Base-by-base conservation (phyloP, 192 early-diverging fungal genomes). In the Coemansia sp. region DNA sequence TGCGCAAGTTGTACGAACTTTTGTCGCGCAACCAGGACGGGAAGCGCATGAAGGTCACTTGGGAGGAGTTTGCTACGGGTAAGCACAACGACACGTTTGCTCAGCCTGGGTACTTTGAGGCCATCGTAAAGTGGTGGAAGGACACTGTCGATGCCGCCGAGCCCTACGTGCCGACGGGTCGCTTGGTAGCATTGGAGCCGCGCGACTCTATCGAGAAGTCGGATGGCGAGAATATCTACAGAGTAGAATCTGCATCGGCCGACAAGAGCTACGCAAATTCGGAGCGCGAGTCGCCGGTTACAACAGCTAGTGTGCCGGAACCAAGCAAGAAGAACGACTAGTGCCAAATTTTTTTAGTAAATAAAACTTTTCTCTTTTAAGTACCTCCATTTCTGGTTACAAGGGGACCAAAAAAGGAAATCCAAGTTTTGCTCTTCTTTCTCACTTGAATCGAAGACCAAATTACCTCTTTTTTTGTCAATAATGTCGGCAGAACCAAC, bases 71-170 rank as follows among this genome's bases (percentile, higher is more conserved):
- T 79, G 69, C 73, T 11, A 68, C 89, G n/a, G 97, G 97, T 19
- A 92, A 86, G 45, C 96, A 98, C 79, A 97, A 97, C 70, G 94
- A 97, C 50, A 96, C 95, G 5, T 91, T 90, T 58, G 62, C 93
- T 29, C 91, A 98, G 87, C 84, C 73, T 5, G 92, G 89, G 0
- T 98, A 97, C 74, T 95, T 93, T 85, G 92, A 93, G 46, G 66
- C 81, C 4, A 91, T 98, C 25, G 71, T 53, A 3, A 36, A 39
- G 51, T 84, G 81, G 81, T 84, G 81, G 81, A 70, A 67, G 34
- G 68, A 46, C 19, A 38, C 51, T 29, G 70, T 84, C 2, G 70
- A 72, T 7, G 34, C 67, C 19, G 76, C 81, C 3, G 76, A 72
- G 25, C 76, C 76, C 7, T 84, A 84, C 62, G 77, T 78, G 63